These are phyloP conservation scores for Cucurbitaria berberidis DNA, from an alignment of 2,329 filamentous ascomycete species.

Conservation along the genomic window DNA sequence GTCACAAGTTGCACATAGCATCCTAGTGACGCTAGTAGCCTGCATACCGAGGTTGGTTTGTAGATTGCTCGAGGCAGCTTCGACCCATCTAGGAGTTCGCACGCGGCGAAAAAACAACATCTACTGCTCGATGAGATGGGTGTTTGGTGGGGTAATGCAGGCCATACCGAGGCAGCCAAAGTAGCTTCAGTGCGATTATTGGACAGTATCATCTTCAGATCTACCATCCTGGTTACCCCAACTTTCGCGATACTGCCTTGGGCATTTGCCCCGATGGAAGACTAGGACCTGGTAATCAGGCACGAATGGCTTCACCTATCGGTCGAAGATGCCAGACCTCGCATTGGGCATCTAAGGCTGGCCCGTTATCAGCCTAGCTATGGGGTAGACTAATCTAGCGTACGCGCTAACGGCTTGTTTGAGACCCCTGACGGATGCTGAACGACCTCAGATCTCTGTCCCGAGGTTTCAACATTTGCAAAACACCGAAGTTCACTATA, in stretches of 20 bases:
- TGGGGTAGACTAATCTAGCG: background rate
- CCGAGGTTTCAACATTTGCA: slow-evolving; percentile 4
- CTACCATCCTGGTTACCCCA: background rate
- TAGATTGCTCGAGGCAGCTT: background rate
- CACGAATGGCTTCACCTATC: background rate
- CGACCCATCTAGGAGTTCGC: background rate
- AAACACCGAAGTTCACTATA: background rate
- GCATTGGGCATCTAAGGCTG: background rate
- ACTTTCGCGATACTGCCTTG: background rate
- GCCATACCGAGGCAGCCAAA: background rate
- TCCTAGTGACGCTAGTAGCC: background rate
- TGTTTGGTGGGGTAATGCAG: background rate
- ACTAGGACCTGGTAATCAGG: background rate
- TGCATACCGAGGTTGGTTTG: background rate
- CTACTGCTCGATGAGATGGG: background rate
- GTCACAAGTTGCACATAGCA: background rate
- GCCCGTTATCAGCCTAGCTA: background rate
- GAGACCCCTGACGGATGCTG: slow-evolving; percentile 1
- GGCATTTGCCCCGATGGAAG: background rate
- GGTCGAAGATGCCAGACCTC: background rate
- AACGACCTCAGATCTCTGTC: background rate
- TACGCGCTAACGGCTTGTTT: background rate
- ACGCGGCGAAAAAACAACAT: too few species aligned
- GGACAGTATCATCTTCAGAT: background rate
- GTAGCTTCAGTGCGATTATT: background rate